Base-by-base conservation (phyloP, 805 yeast genomes). In the Candida michaelii region DNA sequence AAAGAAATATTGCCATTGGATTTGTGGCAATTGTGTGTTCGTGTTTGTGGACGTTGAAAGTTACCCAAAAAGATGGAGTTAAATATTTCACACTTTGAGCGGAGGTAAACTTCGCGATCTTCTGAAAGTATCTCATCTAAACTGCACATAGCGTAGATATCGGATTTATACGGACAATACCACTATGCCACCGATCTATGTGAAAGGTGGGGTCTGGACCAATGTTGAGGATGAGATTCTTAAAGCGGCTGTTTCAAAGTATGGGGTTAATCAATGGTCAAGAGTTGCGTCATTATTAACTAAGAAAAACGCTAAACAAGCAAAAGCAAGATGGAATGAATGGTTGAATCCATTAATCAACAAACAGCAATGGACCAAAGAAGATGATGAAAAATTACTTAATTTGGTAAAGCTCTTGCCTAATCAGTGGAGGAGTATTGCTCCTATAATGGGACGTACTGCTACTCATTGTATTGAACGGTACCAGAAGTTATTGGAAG, bases 231-330 rank as follows among this genome's bases (percentile, higher is more conserved):
- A 93, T 62, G 91, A 89, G 61, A 84, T 93, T 33, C 69, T 91
- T 32, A 82, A 83, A 49, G 96, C 97, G 0, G 97, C 97, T 1
- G 86, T 93, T 2, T 77, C 93, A 30, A 93, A 91, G 58, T 91
- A 91, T 61, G 99, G 99, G 0, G 69, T 89, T 14, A 89, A 87
- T 52, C 97, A 93, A 55, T 91, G 99, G 99, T 76, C 93, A 11
- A 77, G 97, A 39, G 91, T 91, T 4, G 85, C 96, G 0, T 89
- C 97, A 0, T 71, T 91, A 34, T 66, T 91, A 27, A 83, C 88
- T 5, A 80, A 85, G 58, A 91, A 91, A 62, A 83, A 89, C 1
- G 95, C 97, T 4, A 82, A 81, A 55, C 98, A 93, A 59, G 91
- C 95, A 48, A 88, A 89, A 55, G 86, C 95, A 1, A 70, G 98